phyloP scores from a whole-genome alignment of 1,284 basidiomycete genomes.

The Sporisorium sorghi region DNA sequence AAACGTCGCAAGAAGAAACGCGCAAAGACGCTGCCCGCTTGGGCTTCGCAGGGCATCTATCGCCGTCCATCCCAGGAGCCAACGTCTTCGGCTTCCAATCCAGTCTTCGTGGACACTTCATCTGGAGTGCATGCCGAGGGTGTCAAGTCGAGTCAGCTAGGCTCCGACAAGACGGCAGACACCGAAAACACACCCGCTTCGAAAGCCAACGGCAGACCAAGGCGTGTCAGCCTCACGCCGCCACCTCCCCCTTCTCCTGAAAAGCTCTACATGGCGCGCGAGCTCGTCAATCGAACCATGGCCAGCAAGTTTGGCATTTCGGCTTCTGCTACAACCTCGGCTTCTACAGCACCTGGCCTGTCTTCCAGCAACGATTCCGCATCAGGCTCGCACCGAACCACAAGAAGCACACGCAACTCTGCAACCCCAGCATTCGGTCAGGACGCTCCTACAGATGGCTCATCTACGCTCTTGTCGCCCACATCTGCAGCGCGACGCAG shows the following conservation, averaged over 20 bases:
- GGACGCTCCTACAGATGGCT: background rate
- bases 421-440: conserved; percentile 20
- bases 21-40: conserved; percentile 13
- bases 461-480: conserved; percentile 1
- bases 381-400: background rate
- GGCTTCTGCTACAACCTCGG: background rate
- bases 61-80: conserved; percentile 23
- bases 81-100: conserved; percentile 6
- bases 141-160: background rate
- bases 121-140: background rate
- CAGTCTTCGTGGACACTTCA: background rate
- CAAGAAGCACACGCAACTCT: conserved; percentile 21
- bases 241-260: conserved; percentile 32
- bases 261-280: conserved; percentile 36
- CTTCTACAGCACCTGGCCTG: background rate
- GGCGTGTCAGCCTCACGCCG: conserved; percentile 35
- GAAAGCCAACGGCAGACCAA: conserved; percentile 6
- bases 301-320: conserved; percentile 13
- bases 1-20: conserved; percentile 41
- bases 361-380: background rate
- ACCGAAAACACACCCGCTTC: background rate
- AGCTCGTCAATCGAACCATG: conserved; percentile 38
- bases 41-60: conserved; percentile 21
- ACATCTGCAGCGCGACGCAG: background rate
- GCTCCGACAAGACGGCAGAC: background rate